A percentile compares a stretch with the other conserved stretches of the same genome.
phyloP scores from a whole-genome alignment of 1,139 yeast genomes.

The Sugiyamaella pinicola region DNA sequence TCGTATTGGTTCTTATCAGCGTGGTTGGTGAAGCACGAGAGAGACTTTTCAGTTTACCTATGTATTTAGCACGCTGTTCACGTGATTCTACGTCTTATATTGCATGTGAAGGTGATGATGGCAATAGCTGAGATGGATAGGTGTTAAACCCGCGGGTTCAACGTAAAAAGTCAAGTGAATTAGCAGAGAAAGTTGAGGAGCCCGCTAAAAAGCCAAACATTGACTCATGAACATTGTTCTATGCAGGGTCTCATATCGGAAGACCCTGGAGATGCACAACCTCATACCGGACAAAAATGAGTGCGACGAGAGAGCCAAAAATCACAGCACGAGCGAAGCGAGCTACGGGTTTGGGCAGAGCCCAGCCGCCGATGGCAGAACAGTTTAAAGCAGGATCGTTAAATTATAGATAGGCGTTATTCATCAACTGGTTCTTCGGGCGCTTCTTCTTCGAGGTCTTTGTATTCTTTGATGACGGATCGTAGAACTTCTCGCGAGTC shows the following conservation, averaged over 20 bases:
- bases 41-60: neutral
- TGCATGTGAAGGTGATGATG: conserved; percentile 14
- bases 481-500: conserved; percentile 77
- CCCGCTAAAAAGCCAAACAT: no score
- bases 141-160: neutral
- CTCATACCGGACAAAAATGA: no score
- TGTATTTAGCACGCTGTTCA: conserved; percentile 15
- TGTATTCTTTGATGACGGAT: conserved; percentile 72
- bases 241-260: no score
- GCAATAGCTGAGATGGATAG: no score
- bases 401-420: neutral
- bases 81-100: conserved; percentile 9
- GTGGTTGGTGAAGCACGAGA: neutral
- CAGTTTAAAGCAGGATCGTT: no score
- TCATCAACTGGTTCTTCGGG: conserved; percentile 12
- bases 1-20: no score
- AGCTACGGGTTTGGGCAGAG: neutral
- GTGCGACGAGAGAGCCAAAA: neutral
- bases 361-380: neutral
- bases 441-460: conserved; percentile 43
- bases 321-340: neutral
- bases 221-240: no score
- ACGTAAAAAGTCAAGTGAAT: no score
- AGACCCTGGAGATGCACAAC: no score
- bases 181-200: no score